These are phyloP conservation scores for Maudiozyma bulderi DNA, from an alignment of 805 yeast genomes.

Conservation along the genomic window DNA sequence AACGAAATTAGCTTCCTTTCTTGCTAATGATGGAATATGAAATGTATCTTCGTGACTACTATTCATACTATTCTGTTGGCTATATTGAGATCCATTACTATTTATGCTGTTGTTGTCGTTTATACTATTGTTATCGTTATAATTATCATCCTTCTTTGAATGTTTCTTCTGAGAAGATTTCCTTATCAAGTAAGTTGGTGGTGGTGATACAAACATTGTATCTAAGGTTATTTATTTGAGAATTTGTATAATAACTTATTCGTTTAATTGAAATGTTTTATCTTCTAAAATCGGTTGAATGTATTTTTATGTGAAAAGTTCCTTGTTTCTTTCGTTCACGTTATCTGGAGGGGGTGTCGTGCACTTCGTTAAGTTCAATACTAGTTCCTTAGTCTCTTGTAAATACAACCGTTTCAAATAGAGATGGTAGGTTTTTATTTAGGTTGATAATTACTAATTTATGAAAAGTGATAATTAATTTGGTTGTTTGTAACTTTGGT, in stretches of 20 bases:
- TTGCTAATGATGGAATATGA: not conserved
- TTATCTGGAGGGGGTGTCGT: no score
- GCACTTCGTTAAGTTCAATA: no score
- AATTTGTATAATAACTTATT: not conserved
- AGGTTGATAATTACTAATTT: no score
- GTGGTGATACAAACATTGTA: constrained; percentile 27
- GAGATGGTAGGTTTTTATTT: no score
- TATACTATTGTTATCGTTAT: not conserved
- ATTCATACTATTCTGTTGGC: not conserved
- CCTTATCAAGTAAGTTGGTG: constrained; percentile 23
- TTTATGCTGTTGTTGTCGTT: not conserved
- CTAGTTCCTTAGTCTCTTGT: no score
- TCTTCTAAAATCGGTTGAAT: no score
- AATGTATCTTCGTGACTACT: constrained; percentile 1
- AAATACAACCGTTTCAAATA: no score
- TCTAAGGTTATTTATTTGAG: not conserved
- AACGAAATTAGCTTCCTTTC: constrained; percentile 19
- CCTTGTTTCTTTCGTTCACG: no score
- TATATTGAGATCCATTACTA: not conserved
- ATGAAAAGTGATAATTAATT: no score
- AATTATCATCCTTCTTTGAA: constrained; percentile 1
- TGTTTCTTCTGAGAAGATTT: constrained; percentile 14
- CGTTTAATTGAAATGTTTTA: no score
- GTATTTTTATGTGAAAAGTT: no score
- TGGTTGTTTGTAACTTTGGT: no score